Conservation (phyloP, 1,284 basidiomycete species). For the Earliella scabrosa region DNA sequence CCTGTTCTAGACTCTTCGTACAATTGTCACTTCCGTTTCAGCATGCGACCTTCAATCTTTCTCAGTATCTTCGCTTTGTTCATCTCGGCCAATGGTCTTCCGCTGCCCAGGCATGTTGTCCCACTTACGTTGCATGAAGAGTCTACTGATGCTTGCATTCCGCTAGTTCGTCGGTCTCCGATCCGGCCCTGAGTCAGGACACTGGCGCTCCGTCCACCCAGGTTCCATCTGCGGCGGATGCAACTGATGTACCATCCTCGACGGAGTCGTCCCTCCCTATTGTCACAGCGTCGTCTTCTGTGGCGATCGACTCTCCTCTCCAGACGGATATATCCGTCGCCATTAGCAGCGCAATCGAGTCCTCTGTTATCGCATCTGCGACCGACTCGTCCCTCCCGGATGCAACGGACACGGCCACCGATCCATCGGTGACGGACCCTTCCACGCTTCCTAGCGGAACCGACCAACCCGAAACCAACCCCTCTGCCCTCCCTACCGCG, state of each 20-base stretch:
- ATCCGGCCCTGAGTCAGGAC: no score
- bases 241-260: background rate
- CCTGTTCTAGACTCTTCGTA: background rate
- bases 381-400: slow-evolving; percentile 1
- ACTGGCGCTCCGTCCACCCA: no score
- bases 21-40: slow-evolving; percentile 1
- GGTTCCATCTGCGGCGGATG: background rate
- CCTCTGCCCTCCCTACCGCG: no score
- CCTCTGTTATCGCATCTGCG: background rate
- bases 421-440: background rate
- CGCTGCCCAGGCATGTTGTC: slow-evolving; percentile 9
- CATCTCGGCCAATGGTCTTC: slow-evolving; percentile 7
- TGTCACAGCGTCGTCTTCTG: background rate
- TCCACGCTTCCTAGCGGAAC: no score
- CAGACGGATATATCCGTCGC: no score
- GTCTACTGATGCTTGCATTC: no score
- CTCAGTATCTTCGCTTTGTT: background rate
- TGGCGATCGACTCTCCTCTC: background rate
- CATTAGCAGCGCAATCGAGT: background rate
- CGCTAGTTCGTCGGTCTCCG: no score
- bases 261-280: background rate
- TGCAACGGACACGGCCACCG: slow-evolving; percentile 1
- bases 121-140: no score
- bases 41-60: slow-evolving; percentile 1
- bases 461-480: no score